These are phyloP conservation scores for Backusella luteola DNA, from an alignment of 192 early-diverging fungal genomes.

Conservation along the genomic window DNA sequence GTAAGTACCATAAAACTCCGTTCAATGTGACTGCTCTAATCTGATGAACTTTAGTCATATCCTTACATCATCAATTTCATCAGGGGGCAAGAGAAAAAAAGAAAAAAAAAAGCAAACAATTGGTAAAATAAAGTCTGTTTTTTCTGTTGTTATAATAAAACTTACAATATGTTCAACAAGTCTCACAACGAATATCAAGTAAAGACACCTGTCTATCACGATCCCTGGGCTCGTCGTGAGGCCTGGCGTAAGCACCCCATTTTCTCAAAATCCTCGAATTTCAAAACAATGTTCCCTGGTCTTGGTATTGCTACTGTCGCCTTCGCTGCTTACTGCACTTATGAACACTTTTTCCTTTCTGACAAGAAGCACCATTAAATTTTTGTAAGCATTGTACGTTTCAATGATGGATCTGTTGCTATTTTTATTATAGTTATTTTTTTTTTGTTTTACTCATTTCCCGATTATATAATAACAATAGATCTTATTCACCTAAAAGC, in stretches of 20 bases:
- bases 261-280: slow-evolving; percentile 60
- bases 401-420: not conserved
- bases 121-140: not conserved
- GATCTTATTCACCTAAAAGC: not conserved
- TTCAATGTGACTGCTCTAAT: too few relatives aligned
- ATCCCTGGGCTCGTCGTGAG: slow-evolving; percentile 75
- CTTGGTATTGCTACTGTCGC: slow-evolving; percentile 75
- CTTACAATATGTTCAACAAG: slow-evolving; percentile 12
- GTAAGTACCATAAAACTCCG: too few relatives aligned
- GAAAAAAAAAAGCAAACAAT: not conserved
- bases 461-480: not conserved
- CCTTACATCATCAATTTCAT: slow-evolving; percentile 2
- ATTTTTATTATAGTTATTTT: not conserved
- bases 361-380: slow-evolving; percentile 44
- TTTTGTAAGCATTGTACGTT: not conserved
- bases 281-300: slow-evolving; percentile 72
- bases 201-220: slow-evolving; percentile 48
- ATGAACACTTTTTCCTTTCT: slow-evolving; percentile 59
- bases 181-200: slow-evolving; percentile 25
- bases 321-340: slow-evolving; percentile 69
- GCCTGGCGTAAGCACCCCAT: slow-evolving; percentile 71
- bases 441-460: not conserved
- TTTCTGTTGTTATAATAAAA: not conserved
- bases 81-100: slow-evolving; percentile 8
- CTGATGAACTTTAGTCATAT: too few relatives aligned